Base-by-base conservation (phyloP, 768 basidiomycete species). In the Lactarius sanguifluus region DNA sequence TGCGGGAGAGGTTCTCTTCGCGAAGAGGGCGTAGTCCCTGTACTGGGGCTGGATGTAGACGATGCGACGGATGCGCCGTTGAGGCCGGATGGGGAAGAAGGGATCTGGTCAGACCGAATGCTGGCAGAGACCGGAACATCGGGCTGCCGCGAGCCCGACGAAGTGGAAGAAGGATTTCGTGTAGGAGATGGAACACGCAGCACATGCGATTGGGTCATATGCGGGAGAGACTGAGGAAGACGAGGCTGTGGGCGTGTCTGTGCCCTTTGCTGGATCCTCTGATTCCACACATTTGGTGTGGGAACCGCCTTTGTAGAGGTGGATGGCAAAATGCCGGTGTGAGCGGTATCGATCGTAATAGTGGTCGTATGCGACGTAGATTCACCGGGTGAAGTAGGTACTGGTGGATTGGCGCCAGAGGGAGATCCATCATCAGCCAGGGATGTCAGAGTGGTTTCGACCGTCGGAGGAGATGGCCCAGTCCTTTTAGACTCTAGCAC, bases 1-100 rank as follows among this genome's bases (percentile, higher is more conserved):
- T 75, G 76, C 58, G 74, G 74, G 25, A 74, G 76, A 54, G 75
- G 76, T 20, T 77, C 75, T 23, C 79, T 78, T 28, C 66, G 84
- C 78, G 60, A 84, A 74, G 66, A 83, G 81, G 3, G 83, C 77
- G 74, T 86, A 81, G 47, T 79, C 76, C 25, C 73, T 66, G 66
- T 59, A 20, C 62, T 67, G 30, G 68, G 56, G 16, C 25, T 57
- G 25, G 61, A 58, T 47, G 47, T 28, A 13, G 70, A 64, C 28
- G 65, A 60, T 32, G 23, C 23, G 34, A 25, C 50, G 13, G 65
- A 59, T 40, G 59, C 52, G 43, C 57, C 59, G 7, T 66, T 68
- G 34, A 59, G 38, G 36, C 23, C 69, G 59, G 30, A 38, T 28
- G 41, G 61, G n/a, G 62, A 59, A 50, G 40, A 52, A 47, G 23